Percentiles rank a stretch among this genome's conserved stretches.
Evolutionary conservation across 208 protist genomes (phyloP).

Genomic region (Crithidia mellificae): DNA sequence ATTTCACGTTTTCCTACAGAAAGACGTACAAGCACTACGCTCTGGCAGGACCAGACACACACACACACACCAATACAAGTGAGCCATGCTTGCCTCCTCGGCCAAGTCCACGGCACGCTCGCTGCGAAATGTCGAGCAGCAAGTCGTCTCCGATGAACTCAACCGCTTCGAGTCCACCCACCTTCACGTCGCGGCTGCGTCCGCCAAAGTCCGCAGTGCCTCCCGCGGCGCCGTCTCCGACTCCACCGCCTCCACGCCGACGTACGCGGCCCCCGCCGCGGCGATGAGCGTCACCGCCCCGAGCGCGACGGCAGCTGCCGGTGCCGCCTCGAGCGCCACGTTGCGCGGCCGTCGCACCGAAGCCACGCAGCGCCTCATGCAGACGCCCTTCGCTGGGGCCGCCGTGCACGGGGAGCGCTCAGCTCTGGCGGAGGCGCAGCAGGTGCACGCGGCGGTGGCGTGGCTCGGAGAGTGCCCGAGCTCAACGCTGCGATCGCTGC

Average conservation of each 20-base stretch:
- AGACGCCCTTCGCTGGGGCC: slow-evolving; percentile 17
- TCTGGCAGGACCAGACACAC: no score
- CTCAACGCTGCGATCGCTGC: slow-evolving; percentile 41
- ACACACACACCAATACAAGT: no score
- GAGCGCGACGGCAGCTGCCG: not conserved
- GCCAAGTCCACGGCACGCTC: not conserved
- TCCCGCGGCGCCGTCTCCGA: slow-evolving; percentile 19
- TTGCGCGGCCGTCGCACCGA: not conserved
- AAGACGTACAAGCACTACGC: no score
- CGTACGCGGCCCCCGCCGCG: not conserved
- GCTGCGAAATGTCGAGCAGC: slow-evolving; percentile 9
- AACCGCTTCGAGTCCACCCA: slow-evolving; percentile 13
- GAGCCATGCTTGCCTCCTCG: not conserved
- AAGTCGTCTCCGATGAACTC: slow-evolving; percentile 26
- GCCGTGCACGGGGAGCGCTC: slow-evolving; percentile 26
- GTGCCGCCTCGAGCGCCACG: not conserved
- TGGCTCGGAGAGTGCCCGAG: slow-evolving; percentile 48
- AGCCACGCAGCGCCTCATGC: slow-evolving; percentile 20
- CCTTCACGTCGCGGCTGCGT: not conserved
- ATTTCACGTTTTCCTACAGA: no score
- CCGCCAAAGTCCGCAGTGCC: not conserved
- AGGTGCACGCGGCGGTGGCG: slow-evolving; percentile 41
- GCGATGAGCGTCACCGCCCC: not conserved
- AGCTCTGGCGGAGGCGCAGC: slow-evolving; percentile 27
- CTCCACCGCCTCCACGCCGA: slow-evolving; percentile 9